phyloP scores from a whole-genome alignment of 2,329 filamentous ascomycete genomes.

The Aspergillus pseudotamarii region DNA sequence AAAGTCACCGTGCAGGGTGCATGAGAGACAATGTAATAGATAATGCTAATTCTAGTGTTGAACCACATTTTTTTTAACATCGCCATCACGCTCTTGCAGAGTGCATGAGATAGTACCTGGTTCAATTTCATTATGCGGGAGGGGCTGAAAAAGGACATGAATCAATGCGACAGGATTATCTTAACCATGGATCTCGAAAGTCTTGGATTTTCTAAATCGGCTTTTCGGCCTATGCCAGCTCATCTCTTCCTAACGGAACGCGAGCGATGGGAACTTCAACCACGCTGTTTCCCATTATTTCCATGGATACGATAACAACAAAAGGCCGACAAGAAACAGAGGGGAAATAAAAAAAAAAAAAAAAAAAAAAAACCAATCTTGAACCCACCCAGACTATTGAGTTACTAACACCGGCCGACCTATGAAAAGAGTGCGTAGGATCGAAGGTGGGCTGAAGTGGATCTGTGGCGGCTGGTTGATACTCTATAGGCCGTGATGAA shows the following conservation, averaged over 20 bases:
- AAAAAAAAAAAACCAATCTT: not conserved
- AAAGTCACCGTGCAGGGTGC: not conserved
- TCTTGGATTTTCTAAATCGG: not conserved
- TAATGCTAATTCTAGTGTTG: not conserved
- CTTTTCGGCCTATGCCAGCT: not conserved
- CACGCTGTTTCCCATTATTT: not conserved
- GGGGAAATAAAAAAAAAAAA: not conserved
- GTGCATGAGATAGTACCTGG: not conserved
- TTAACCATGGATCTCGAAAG: not conserved
- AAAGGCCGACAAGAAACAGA: not conserved
- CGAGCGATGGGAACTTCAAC: not conserved
- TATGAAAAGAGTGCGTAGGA: not conserved
- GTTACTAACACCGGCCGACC: not conserved
- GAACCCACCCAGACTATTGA: not conserved
- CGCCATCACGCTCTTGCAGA: not conserved
- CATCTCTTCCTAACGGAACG: not conserved
- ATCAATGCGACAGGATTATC: too few species aligned
- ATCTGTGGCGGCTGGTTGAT: conserved; percentile 11
- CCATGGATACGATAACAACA: not conserved
- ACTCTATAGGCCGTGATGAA: conserved; percentile 1
- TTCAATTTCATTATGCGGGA: not conserved
- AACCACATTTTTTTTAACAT: too few species aligned
- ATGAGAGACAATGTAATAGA: not conserved
- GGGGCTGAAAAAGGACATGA: not conserved
- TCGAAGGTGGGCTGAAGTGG: not conserved